Evolutionary conservation across 1,284 basidiomycete species (phyloP).

Genomic region (Ustilago loliicola): DNA sequence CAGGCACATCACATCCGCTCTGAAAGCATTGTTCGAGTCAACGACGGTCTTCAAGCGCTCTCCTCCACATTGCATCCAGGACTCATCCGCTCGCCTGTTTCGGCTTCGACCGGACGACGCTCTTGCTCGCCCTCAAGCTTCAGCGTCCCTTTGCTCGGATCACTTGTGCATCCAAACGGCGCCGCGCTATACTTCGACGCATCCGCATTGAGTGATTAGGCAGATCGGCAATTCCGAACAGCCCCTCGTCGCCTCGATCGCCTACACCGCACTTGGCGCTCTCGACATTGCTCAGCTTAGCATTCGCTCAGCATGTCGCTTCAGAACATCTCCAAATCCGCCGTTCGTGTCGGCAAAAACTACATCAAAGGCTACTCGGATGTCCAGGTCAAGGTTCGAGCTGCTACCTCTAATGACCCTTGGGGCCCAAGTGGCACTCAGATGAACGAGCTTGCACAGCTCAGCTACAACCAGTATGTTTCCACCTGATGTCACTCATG

Average conservation of each 20-base stretch:
- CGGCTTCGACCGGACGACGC: not conserved
- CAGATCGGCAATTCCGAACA: not conserved
- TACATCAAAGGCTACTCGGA: conserved; percentile 69
- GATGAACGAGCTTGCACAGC: conserved; percentile 98
- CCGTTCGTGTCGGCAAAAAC: conserved; percentile 69
- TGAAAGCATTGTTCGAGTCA: not conserved
- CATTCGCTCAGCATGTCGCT: conserved; percentile 53
- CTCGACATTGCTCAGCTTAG: not conserved
- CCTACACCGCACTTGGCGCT: not conserved
- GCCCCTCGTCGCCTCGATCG: not conserved
- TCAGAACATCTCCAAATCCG: conserved; percentile 68
- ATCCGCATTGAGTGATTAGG: not conserved
- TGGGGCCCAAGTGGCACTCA: conserved; percentile 95
- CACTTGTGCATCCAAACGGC: too few species aligned
- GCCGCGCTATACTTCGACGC: not conserved
- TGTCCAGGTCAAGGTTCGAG: conserved; percentile 92
- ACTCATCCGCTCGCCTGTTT: not conserved
- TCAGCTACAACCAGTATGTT: conserved; percentile 96
- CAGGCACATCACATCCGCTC: not conserved
- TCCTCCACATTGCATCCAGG: conserved; percentile 5
- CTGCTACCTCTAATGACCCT: conserved; percentile 99
- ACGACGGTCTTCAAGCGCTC: not conserved
- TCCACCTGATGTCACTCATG: too few species aligned
- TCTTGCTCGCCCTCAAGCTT: too few species aligned
- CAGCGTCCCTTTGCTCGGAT: too few species aligned